These are phyloP conservation scores for Jaapia argillacea DNA, from an alignment of 768 basidiomycete genomes.

Conservation along the genomic window DNA sequence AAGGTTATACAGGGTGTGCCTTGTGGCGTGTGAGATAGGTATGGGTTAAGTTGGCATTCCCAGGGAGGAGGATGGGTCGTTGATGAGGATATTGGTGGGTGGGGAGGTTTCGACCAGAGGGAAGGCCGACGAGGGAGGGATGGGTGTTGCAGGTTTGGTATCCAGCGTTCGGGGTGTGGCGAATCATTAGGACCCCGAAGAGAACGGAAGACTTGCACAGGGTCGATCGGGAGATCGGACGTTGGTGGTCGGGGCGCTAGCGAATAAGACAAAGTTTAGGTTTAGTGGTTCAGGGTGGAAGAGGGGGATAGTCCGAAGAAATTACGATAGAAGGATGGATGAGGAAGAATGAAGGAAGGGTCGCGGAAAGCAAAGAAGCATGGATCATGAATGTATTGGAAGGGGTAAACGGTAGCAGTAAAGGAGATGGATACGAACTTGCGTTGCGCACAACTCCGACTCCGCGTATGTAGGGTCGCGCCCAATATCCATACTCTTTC, in stretches of 20 bases:
- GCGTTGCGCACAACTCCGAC: constrained; percentile 28
- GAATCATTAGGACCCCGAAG: constrained; percentile 13
- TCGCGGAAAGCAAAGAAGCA: too few relatives aligned
- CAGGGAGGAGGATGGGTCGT: constrained; percentile 28
- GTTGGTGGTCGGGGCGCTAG: too few relatives aligned
- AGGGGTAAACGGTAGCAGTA: too few relatives aligned
- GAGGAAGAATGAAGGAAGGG: too few relatives aligned
- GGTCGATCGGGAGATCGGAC: constrained; percentile 19
- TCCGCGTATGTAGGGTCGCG: constrained; percentile 32
- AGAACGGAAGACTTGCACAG: constrained; percentile 23
- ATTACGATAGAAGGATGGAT: too few relatives aligned
- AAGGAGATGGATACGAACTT: too few relatives aligned
- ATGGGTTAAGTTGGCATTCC: constrained; percentile 46
- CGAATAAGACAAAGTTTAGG: too few relatives aligned
- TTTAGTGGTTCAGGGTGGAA: too few relatives aligned
- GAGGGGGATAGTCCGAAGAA: too few relatives aligned
- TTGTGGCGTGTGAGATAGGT: constrained; percentile 34
- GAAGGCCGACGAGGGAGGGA: constrained; percentile 41
- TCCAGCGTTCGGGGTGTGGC: constrained; percentile 36
- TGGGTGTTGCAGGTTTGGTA: constrained; percentile 35
- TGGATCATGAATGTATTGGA: too few relatives aligned
- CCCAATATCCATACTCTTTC: constrained; percentile 47
- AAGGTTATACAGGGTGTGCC: constrained; percentile 36
- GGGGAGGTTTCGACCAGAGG: constrained; percentile 31
- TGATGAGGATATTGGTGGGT: constrained; percentile 24